A percentile compares a stretch with the other conserved stretches of the same genome.
These are phyloP conservation scores for Sarcocystis neurona DNA, from an alignment of 169 alveolate genomes.

Conservation along the genomic window DNA sequence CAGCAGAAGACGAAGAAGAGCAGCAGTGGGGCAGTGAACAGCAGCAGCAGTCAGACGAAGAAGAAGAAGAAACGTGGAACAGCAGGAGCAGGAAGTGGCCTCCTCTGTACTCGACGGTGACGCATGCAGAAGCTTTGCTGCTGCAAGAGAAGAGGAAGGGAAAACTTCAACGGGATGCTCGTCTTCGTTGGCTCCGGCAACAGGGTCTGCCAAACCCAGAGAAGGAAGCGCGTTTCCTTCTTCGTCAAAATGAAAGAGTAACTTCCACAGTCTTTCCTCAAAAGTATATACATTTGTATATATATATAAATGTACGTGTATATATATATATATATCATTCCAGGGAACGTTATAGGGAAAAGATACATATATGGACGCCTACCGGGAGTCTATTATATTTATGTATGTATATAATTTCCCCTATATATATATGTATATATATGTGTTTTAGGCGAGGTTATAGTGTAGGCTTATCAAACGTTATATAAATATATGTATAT, in stretches of 20 bases:
- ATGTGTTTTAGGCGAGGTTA: not conserved
- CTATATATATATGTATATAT: not conserved
- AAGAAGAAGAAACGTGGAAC: too few species aligned
- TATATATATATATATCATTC: too few species aligned
- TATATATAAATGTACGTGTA: too few species aligned
- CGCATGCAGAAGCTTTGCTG: conserved; percentile 54
- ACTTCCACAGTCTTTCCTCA: too few species aligned
- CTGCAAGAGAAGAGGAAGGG: conserved; percentile 42
- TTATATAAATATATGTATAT: too few species aligned
- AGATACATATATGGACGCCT: not conserved
- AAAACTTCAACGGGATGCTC: conserved; percentile 25
- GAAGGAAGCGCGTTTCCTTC: conserved; percentile 35
- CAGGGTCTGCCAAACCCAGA: conserved; percentile 58
- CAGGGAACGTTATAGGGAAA: not conserved
- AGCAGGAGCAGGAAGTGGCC: too few species aligned
- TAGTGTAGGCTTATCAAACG: too few species aligned
- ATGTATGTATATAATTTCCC: not conserved
- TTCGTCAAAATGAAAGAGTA: not conserved
- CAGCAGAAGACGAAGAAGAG: too few species aligned
- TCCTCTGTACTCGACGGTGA: conserved; percentile 40
- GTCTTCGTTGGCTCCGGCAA: conserved; percentile 57
- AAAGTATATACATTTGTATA: too few species aligned
- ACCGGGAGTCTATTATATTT: not conserved
- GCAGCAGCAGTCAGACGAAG: too few species aligned
- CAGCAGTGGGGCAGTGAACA: too few species aligned